phyloP scores from a whole-genome alignment of 306 rosid genomes.

The Echinosophora koreensis region DNA sequence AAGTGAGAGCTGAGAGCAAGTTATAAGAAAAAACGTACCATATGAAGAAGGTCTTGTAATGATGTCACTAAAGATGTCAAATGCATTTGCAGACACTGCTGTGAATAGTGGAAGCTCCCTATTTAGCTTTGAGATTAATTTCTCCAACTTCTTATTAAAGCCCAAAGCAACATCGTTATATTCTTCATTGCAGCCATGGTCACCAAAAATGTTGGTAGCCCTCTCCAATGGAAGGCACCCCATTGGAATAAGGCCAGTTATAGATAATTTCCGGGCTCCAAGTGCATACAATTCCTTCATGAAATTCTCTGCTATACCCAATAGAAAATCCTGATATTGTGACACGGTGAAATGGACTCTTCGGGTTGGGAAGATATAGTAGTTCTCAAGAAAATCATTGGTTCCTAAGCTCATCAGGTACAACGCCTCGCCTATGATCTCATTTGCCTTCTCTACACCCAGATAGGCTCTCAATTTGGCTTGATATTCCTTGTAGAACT shows the following conservation, averaged over 20 bases:
- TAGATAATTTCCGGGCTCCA: slow-evolving; percentile 47
- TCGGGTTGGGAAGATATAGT: slow-evolving; percentile 44
- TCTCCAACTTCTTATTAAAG: slow-evolving; percentile 48
- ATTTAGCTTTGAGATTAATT: slow-evolving; percentile 32
- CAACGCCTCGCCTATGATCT: slow-evolving; percentile 48
- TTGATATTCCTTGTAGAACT: slow-evolving; percentile 55
- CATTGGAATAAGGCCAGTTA: slow-evolving; percentile 48
- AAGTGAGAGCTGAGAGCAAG: neutral
- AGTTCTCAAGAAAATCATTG: slow-evolving; percentile 57
- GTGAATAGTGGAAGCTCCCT: slow-evolving; percentile 41
- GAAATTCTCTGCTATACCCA: slow-evolving; percentile 43
- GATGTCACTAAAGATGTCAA: slow-evolving; percentile 24
- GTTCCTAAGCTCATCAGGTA: slow-evolving; percentile 60
- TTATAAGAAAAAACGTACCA: slow-evolving; percentile 38
- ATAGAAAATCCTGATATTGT: slow-evolving; percentile 52
- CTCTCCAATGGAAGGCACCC: slow-evolving; percentile 58
- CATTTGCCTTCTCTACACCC: slow-evolving; percentile 46
- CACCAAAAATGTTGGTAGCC: slow-evolving; percentile 21
- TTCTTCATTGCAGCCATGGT: slow-evolving; percentile 46
- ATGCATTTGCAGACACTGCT: slow-evolving; percentile 33
- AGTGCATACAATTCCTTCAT: slow-evolving; percentile 45
- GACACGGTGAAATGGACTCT: slow-evolving; percentile 38
- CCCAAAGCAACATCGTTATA: slow-evolving; percentile 48
- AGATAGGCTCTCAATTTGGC: slow-evolving; percentile 44
- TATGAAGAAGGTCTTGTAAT: slow-evolving; percentile 43